phyloP scores from a whole-genome alignment of 1,284 basidiomycete genomes.

The Trichosporon inkin region DNA sequence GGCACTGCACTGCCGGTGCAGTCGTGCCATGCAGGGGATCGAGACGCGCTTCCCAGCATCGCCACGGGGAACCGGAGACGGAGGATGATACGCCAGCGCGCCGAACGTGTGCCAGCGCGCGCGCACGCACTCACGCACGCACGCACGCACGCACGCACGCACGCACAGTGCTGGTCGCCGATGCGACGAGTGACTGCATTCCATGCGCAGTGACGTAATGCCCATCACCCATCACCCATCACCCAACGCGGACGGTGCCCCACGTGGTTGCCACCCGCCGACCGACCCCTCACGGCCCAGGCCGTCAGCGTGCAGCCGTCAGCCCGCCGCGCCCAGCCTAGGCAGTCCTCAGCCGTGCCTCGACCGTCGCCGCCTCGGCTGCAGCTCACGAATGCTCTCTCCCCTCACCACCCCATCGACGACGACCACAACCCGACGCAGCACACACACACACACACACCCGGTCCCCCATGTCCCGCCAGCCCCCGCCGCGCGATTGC shows the following conservation, averaged over 20 bases:
- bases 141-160: background rate
- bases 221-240: no score
- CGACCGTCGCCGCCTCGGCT: background rate
- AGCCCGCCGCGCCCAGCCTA: background rate
- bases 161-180: background rate
- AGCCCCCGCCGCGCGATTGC: background rate
- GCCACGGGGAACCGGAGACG: no score
- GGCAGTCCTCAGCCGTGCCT: background rate
- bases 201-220: background rate
- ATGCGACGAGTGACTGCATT: background rate
- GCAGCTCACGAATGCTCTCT: background rate
- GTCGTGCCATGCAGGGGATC: no score
- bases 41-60: no score
- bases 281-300: background rate
- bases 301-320: background rate
- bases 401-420: background rate
- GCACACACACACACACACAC: background rate
- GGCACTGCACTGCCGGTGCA: no score
- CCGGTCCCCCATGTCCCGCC: background rate
- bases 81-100: no score
- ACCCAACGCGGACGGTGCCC: slow-evolving; percentile 6
- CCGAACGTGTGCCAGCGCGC: no score
- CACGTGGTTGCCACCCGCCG: background rate
- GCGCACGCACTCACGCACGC: background rate
- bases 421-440: background rate